Base-by-base conservation (phyloP, 352 stramenopile genomes). In the Globisporangium acanthophoron region DNA sequence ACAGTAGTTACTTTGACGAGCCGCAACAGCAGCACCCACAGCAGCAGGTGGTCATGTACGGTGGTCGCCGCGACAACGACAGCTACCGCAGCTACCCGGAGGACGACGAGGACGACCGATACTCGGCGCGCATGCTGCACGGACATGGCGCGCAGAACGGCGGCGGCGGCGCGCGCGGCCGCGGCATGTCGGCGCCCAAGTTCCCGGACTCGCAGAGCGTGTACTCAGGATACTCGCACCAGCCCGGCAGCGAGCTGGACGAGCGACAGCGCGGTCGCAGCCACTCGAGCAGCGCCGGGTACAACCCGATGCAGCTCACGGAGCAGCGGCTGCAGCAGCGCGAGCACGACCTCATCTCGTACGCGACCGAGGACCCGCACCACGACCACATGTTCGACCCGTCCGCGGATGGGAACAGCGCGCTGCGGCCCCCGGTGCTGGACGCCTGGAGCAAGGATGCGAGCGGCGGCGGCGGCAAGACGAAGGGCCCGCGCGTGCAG, bases 261-360 rank as follows among this genome's bases (percentile, higher is more conserved):
- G 48, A 58, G 18, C 46, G 52, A 24, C 31, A 61, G 20, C 58
- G 61, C 33, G 35, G 46, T 11, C 62, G 41, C 16, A 68, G 62
- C 37, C 51, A 52, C 39, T 62, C 54, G 51, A 61, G 18, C 70
- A 77, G n/a, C 67, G 20, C 37, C 39, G 29, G 27, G 5, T 55
- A 73, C 55, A 86, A 85, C 60, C 80, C 80, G 4, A 51, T 88
- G 45, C 59, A 59, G 24, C 58, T 88, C 35, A 79, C 67, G 9
- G 80, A 88, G 27, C 76, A 88, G 58, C 80, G 78, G 8, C 74
- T 85, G n/a, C 78, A 70, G 51, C 71, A 84, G 47, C 70, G 71
- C 16, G 73, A 87, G 71, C 79, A 84, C 49, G 80, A 88, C 54
- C 52, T 80, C 11, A 77, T 80, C 45, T 88, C 80, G 33, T 71